A percentile compares a stretch with the other conserved stretches of the same genome.
Evolutionary conservation across 768 basidiomycete genomes (phyloP).

Genomic region (Trametes maxima): DNA sequence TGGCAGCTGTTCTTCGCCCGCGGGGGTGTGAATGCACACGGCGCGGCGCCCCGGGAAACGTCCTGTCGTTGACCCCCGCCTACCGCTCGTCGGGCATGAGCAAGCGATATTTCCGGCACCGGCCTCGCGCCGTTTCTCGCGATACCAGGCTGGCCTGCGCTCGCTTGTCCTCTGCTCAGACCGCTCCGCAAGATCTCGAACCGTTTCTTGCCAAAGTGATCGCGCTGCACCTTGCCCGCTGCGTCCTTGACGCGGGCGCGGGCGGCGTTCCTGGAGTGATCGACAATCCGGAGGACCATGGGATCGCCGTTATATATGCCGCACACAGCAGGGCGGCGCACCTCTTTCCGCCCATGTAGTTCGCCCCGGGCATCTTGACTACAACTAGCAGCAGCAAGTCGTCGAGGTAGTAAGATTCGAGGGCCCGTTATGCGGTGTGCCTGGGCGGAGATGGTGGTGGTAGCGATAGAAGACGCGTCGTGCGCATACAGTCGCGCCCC

Average conservation of each 20-base stretch:
- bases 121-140: background rate
- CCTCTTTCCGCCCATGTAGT: slow-evolving; percentile 80
- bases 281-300: background rate
- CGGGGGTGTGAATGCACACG: background rate
- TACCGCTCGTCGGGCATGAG: slow-evolving; percentile 23
- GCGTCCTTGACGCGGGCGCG: slow-evolving; percentile 61
- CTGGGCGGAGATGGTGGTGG: background rate
- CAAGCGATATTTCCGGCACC: slow-evolving; percentile 27
- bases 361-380: slow-evolving; percentile 60
- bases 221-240: slow-evolving; percentile 55
- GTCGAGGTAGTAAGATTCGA: background rate
- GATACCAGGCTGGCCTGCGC: background rate
- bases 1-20: background rate
- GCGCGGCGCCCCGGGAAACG: background rate
- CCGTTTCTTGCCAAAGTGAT: slow-evolving; percentile 62
- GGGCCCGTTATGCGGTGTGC: background rate
- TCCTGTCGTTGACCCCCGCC: background rate
- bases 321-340: slow-evolving; percentile 26
- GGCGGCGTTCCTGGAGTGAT: slow-evolving; percentile 51
- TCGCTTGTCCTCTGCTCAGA: slow-evolving; percentile 14
- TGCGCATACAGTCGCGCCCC: slow-evolving; percentile 17
- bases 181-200: slow-evolving; percentile 50
- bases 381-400: background rate
- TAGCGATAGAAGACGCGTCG: background rate
- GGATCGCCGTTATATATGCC: background rate